These are phyloP conservation scores for Fomitopsis pulvina DNA, from an alignment of 768 basidiomycete species.

Conservation along the genomic window DNA sequence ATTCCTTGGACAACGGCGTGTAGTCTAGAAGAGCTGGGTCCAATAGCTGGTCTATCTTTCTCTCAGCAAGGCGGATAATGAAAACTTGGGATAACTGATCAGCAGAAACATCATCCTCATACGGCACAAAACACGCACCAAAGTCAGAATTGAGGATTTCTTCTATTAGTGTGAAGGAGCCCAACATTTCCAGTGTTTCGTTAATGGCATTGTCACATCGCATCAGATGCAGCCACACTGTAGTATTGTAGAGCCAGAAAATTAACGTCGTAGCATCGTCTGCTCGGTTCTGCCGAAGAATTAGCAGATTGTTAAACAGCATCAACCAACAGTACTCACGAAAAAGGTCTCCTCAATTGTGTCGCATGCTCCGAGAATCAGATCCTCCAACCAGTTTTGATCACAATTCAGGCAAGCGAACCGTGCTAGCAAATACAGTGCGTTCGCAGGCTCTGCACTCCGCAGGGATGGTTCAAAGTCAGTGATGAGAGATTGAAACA, in stretches of 20 bases:
- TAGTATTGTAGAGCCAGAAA: constrained; percentile 94
- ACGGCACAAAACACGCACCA: constrained; percentile 54
- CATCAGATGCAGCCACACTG: constrained; percentile 86
- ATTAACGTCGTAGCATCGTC: constrained; percentile 83
- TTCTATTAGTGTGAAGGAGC: constrained; percentile 80
- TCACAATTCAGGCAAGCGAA: constrained; percentile 93
- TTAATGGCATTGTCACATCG: constrained; percentile 77
- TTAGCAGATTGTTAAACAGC: neutral
- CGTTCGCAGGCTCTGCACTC: constrained; percentile 85
- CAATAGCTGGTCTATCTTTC: constrained; percentile 79
- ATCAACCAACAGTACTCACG: constrained; percentile 60
- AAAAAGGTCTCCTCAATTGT: constrained; percentile 89
- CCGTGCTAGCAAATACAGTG: constrained; percentile 81
- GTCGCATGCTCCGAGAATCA: constrained; percentile 87
- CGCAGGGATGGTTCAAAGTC: constrained; percentile 65
- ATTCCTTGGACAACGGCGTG: constrained; percentile 67
- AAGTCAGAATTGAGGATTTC: constrained; percentile 94
- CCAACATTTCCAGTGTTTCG: constrained; percentile 76
- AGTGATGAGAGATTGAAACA: constrained; percentile 78
- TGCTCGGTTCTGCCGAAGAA: constrained; percentile 53
- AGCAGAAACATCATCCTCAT: neutral
- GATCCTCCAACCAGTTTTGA: constrained; percentile 86
- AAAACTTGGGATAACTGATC: constrained; percentile 55
- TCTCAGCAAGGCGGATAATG: constrained; percentile 88
- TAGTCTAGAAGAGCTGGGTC: constrained; percentile 82